phyloP scores from a whole-genome alignment of 2,329 filamentous ascomycete species.

The Paraconiothyrium sp. region DNA sequence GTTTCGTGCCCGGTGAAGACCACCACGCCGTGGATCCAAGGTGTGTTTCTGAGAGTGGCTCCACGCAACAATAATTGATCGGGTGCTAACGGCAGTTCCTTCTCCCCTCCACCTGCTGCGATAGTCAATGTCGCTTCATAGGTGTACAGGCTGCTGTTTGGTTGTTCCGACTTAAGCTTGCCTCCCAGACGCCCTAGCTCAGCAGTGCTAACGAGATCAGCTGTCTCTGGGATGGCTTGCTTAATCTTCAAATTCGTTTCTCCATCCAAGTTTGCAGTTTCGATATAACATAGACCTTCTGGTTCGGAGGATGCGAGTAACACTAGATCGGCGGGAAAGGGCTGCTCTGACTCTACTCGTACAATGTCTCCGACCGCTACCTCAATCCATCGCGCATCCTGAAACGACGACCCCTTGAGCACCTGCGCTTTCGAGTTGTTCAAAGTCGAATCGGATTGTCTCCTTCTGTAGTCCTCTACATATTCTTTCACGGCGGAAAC shows the following conservation, averaged over 20 bases:
- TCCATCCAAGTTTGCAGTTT: constrained; percentile 96
- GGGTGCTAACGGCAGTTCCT: constrained; percentile 86
- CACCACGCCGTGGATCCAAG: constrained; percentile 95
- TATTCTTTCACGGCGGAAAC: constrained; percentile 97
- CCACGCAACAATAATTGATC: constrained; percentile 94
- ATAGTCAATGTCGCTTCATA: constrained; percentile 97
- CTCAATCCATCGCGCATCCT: constrained; percentile 92
- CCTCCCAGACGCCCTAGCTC: constrained; percentile 89
- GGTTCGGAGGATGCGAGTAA: constrained; percentile 94
- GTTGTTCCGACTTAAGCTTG: constrained; percentile 90
- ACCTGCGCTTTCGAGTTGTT: constrained; percentile 89
- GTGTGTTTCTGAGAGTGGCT: constrained; percentile 93
- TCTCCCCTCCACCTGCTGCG: constrained; percentile 88
- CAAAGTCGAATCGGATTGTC: constrained; percentile 83
- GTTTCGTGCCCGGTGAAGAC: constrained; percentile 98
- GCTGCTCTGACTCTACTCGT: constrained; percentile 90
- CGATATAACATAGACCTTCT: constrained; percentile 97
- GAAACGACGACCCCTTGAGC: constrained; percentile 82
- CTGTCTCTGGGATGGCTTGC: constrained; percentile 93
- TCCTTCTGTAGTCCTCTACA: constrained; percentile 91
- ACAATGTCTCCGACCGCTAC: constrained; percentile 92
- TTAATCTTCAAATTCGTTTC: constrained; percentile 99
- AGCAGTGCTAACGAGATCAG: constrained; percentile 82
- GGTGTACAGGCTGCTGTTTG: constrained; percentile 97
- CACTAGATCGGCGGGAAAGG: constrained; percentile 93